phyloP scores from a whole-genome alignment of 495 filamentous ascomycete genomes.

The Glarea lozoyensis region DNA sequence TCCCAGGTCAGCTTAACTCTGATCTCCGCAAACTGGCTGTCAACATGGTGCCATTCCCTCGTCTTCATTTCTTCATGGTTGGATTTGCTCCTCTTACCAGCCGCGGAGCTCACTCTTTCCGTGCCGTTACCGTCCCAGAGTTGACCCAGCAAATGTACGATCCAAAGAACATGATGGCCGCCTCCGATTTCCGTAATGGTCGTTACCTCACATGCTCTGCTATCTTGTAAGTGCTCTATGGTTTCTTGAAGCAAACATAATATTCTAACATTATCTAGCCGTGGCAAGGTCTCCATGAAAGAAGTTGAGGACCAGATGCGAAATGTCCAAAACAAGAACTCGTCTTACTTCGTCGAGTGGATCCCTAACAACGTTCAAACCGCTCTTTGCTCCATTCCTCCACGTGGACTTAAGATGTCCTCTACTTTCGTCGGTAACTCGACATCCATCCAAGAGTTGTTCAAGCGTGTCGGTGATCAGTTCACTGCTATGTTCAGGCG shows the following conservation, averaged over 20 bases:
- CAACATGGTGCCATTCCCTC: slow-evolving; percentile 99
- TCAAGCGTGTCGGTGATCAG: slow-evolving; percentile 99
- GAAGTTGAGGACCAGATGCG: slow-evolving; percentile 99
- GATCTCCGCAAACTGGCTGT: slow-evolving; percentile 99
- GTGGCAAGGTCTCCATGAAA: slow-evolving; percentile 99
- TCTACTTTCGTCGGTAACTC: slow-evolving; percentile 99
- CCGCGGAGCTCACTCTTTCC: slow-evolving; percentile 91
- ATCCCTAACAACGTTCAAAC: slow-evolving; percentile 99
- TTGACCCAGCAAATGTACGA: slow-evolving; percentile 99
- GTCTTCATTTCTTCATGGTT: slow-evolving; percentile 99
- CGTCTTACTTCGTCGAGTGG: slow-evolving; percentile 99
- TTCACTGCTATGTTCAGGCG: slow-evolving; percentile 99
- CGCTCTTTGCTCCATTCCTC: slow-evolving; percentile 97
- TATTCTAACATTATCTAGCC: slow-evolving; percentile 42
- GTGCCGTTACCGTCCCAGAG: slow-evolving; percentile 93
- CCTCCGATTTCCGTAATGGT: slow-evolving; percentile 98
- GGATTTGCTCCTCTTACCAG: slow-evolving; percentile 98
- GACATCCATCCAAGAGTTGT: slow-evolving; percentile 99
- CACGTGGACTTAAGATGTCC: slow-evolving; percentile 97
- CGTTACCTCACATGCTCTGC: slow-evolving; percentile 99
- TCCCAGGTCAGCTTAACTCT: slow-evolving; percentile 99
- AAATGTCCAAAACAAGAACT: slow-evolving; percentile 99
- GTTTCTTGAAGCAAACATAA: slow-evolving; percentile 21
- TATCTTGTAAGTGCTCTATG: slow-evolving; percentile 57
- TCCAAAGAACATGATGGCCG: slow-evolving; percentile 99